Base-by-base conservation (phyloP, 768 basidiomycete genomes). In the Hebeloma cylindrosporum region DNA sequence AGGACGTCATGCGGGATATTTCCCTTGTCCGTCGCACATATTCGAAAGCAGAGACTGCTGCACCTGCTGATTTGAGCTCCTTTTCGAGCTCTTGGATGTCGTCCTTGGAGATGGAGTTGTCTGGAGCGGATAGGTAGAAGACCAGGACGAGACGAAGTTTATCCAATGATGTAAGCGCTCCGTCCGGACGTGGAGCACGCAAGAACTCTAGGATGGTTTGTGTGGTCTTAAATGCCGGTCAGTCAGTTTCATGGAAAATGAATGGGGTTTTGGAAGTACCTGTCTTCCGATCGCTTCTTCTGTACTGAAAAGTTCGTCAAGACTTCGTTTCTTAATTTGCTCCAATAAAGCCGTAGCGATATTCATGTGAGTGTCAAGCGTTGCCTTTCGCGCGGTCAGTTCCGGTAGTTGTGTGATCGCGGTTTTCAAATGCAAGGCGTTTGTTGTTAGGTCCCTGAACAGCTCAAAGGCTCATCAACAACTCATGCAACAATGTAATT, bases 281-380 rank as follows among this genome's bases (percentile, higher is more conserved):
- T 92, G 92, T 62, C 92, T 93, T 20, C 77, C 75, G 52, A 89
- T 88, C 4, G 84, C 81, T 65, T 99, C 96, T 71, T 99, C 96
- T 21, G 85, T 83, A 59, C 93, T 93, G 70, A 96, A 98, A n/a
- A 99, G 74, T 58, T 95, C 95, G 64, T 99, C 96, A 23, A 99
- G 75, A 3, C 90, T 92, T 26, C 96, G 82, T 47, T 83, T 84
- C 70, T 97, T 97, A 71, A 99, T 96, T 27, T 96, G 85, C 62
- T 95, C 93, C 21, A 99, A 71, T 7, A 99, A 69, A 13, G 94
- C 88, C 9, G 94, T 96, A 27, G 95, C 95, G 44, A 99, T 95
- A 67, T 98, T 97, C 94, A 99, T 98, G 62, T 99, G 96, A 3
- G 94, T 93, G 63, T 99, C 96, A 18, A 99, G 78, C 1, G 90